A percentile compares a stretch with the other conserved stretches of the same genome.
Conservation (phyloP, 371 early-diverging fungal genomes). For the Blyttiomyces sp. region DNA sequence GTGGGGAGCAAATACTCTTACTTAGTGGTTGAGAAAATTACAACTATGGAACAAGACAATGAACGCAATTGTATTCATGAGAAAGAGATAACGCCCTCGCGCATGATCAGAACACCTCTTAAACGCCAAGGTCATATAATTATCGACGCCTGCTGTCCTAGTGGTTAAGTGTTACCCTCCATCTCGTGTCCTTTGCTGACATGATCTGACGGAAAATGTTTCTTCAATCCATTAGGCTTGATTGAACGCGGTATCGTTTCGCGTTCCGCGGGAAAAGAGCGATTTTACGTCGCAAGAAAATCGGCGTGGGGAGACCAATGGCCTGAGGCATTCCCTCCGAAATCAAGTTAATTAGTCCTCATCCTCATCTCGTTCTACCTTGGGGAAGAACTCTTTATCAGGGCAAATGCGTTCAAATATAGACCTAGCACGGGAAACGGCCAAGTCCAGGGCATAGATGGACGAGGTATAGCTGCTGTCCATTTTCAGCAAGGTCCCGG, state of each 20-base stretch:
- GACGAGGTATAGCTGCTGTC: constrained; percentile 48
- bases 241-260: constrained; percentile 7
- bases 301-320: constrained; percentile 14
- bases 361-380: constrained; percentile 42
- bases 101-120: constrained; percentile 5
- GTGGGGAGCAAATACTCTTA: too few species aligned
- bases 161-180: too few species aligned
- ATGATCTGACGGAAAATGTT: too few species aligned
- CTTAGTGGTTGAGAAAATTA: too few species aligned
- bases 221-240: too few species aligned
- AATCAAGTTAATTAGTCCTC: constrained; percentile 34
- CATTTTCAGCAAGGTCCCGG: constrained; percentile 38
- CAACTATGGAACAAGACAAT: too few species aligned
- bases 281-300: constrained; percentile 10
- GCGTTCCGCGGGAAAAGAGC: constrained; percentile 6
- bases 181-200: too few species aligned
- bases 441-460: constrained; percentile 29
- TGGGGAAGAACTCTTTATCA: constrained; percentile 35
- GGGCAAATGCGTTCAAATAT: constrained; percentile 5
- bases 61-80: too few species aligned
- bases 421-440: constrained; percentile 12
- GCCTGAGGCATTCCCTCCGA: too few species aligned
- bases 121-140: constrained; percentile 18
- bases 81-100: too few species aligned
- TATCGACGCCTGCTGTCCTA: constrained; percentile 10